Base-by-base conservation (phyloP, 257 asterid genomes). In the Lycium barbarum region DNA sequence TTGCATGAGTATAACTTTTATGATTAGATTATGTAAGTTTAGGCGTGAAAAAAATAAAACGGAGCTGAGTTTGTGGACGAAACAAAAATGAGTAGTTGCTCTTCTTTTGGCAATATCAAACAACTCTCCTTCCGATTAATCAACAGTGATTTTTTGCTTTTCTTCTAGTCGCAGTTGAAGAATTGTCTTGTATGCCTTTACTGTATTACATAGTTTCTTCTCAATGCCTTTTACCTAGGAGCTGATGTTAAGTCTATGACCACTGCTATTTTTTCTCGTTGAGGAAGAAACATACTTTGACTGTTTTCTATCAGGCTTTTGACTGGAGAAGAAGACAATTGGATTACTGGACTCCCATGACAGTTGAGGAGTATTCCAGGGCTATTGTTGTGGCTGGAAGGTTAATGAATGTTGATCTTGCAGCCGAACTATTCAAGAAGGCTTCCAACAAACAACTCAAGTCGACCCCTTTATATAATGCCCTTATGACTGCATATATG, bases 311-410 rank as follows among this genome's bases (percentile, higher is more conserved):
- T 84, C 90, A 97, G 99, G 94, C 95, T 84, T 83, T 97, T 40
- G 87, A 85, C 71, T 97, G 98, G 99, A 93, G 99, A 89, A 93
- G 98, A 89, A 88, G 88, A 53, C 93, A 90, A 72, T 22, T 88
- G 53, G 93, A 94, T 87, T 83, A 40, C 3, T 40, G 43, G 3
- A 40, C 43, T 40, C 43, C 43, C 43, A 40, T 40, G 95, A 88
- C 91, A 40, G 73, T 36, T 12, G 95, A 89, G 89, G 99, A 97
- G 95, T 94, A 97, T 83, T 79, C 94, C 7, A 92, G 85, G 91
- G 99, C 95, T 49, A 92, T 97, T 53, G 1, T 38, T 35, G 26
- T 91, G 79, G 97, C 97, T 74, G 93, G 98, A 82, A 91, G 88
- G 87, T 65, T 86, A 82, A 88, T 90, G 72, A 81, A 91, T 85